Percentiles rank a stretch among this genome's conserved stretches.
phyloP scores from a whole-genome alignment of 2,329 filamentous ascomycete species.

The Geosmithia morbida region DNA sequence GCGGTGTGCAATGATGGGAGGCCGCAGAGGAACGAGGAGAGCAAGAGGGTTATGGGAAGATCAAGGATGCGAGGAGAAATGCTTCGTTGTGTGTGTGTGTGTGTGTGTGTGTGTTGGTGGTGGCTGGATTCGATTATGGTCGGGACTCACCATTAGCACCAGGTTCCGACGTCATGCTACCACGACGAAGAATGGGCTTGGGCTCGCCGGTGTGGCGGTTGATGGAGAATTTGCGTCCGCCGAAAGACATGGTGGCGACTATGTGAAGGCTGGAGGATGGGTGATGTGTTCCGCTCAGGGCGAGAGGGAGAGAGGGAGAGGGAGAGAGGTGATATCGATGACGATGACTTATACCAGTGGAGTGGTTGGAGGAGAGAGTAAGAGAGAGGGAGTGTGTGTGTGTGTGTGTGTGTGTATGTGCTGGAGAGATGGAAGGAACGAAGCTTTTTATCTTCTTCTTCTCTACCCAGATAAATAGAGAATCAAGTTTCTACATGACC shows the following conservation, averaged over 20 bases:
- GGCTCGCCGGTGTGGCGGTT: slow-evolving; percentile 51
- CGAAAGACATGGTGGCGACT: slow-evolving; percentile 16
- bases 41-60: not conserved
- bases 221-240: slow-evolving; percentile 50
- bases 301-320: not conserved
- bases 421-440: not conserved
- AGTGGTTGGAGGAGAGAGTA: not conserved
- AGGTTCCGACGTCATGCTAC: slow-evolving; percentile 40
- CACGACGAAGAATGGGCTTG: slow-evolving; percentile 36
- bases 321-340: not conserved
- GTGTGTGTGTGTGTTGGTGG: not conserved
- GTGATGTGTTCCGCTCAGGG: no score
- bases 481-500: no score
- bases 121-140: not conserved
- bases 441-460: no score
- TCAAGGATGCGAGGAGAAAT: not conserved
- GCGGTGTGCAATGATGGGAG: no score
- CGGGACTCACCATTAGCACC: slow-evolving; percentile 34
- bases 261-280: not conserved
- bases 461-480: no score
- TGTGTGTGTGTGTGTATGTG: not conserved
- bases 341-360: not conserved
- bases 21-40: not conserved
- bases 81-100: not conserved
- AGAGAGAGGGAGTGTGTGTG: not conserved